A percentile compares a stretch with the other conserved stretches of the same genome.
Conservation (phyloP, 352 stramenopile species). For the Albugo laibachii region DNA sequence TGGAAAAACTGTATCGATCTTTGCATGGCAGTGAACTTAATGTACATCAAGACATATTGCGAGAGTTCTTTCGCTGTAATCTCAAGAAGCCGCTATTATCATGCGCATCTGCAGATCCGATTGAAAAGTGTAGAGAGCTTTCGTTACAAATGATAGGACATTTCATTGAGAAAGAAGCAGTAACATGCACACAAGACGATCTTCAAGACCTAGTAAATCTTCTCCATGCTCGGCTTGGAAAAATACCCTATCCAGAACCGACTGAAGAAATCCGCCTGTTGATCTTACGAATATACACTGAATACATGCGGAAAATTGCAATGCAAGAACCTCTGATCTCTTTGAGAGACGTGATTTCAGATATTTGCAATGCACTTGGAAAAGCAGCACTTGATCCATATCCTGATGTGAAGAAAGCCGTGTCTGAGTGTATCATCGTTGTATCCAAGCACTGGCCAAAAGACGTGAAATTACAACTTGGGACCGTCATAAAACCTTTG, state of each 20-base stretch:
- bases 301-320: constrained; percentile 32
- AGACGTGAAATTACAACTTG: constrained; percentile 44
- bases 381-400: constrained; percentile 59
- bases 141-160: constrained; percentile 34
- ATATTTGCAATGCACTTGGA: constrained; percentile 44
- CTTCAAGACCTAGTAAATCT: constrained; percentile 29
- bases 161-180: constrained; percentile 22
- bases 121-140: constrained; percentile 68
- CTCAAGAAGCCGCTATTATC: constrained; percentile 27
- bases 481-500: constrained; percentile 38
- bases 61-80: constrained; percentile 18
- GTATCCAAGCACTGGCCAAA: constrained; percentile 26
- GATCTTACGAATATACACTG: constrained; percentile 31
- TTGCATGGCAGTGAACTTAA: constrained; percentile 22
- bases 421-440: constrained; percentile 33
- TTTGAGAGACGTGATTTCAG: constrained; percentile 32
- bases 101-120: constrained; percentile 21
- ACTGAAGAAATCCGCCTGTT: constrained; percentile 67
- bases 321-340: constrained; percentile 6
- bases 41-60: constrained; percentile 16
- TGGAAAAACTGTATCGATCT: constrained; percentile 42
- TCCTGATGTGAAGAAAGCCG: constrained; percentile 63
- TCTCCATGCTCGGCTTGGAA: constrained; percentile 32
- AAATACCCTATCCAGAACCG: constrained; percentile 51
- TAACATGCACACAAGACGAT: constrained; percentile 18